phyloP scores from a whole-genome alignment of 2,329 filamentous ascomycete genomes.

The Alternaria sp. region DNA sequence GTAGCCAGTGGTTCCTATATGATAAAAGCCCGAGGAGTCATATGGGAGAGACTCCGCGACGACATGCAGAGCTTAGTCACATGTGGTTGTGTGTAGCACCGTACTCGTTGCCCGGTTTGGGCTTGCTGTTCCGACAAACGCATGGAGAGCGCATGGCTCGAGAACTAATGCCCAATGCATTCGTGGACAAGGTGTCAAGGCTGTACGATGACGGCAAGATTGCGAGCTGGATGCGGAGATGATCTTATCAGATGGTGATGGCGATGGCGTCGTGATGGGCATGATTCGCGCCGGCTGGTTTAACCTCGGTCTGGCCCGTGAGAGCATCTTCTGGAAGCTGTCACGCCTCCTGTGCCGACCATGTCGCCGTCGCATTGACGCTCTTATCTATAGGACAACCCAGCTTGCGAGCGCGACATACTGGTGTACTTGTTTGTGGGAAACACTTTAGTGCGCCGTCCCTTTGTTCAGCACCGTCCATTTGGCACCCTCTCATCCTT shows the following conservation, averaged over 20 bases:
- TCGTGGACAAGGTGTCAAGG: neutral
- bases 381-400: neutral
- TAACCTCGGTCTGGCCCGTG: constrained; percentile 21
- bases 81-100: neutral
- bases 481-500: neutral
- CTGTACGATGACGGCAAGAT: neutral
- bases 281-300: constrained; percentile 4
- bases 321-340: constrained; percentile 29
- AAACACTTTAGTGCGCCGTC: neutral
- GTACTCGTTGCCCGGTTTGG: constrained; percentile 1
- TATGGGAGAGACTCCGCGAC: neutral
- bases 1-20: too few relatives aligned
- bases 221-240: constrained; percentile 1
- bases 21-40: neutral
- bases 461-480: neutral
- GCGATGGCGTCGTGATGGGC: neutral
- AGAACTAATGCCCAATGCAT: neutral
- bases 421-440: neutral
- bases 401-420: neutral
- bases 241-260: constrained; percentile 8
- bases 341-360: constrained; percentile 5
- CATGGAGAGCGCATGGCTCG: neutral
- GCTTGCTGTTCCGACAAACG: neutral
- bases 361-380: neutral
- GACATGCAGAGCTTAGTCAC: neutral